Evolutionary conservation across 805 yeast species (phyloP).

Genomic region (Zygoascus ofunaensis): DNA sequence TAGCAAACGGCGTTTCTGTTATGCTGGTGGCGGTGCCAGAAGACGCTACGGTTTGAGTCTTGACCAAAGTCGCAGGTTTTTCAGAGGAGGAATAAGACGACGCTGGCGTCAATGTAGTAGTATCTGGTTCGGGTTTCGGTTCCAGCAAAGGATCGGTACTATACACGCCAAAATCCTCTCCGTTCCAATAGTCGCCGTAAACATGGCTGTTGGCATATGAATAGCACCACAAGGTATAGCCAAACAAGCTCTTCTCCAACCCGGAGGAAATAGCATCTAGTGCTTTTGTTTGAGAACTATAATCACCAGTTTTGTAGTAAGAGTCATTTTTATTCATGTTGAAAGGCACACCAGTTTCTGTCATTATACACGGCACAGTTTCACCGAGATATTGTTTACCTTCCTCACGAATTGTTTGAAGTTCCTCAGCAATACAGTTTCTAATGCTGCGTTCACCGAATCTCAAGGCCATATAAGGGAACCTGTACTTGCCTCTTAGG

Average conservation of each 20-base stretch:
- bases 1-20: neutral
- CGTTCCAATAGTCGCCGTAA: constrained; percentile 90
- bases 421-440: constrained; percentile 59
- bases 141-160: constrained; percentile 32
- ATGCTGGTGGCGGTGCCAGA: constrained; percentile 1
- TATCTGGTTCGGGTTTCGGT: too few species aligned
- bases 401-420: constrained; percentile 58
- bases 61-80: neutral
- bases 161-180: constrained; percentile 88
- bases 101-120: too few species aligned
- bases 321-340: constrained; percentile 83
- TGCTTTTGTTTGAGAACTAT: constrained; percentile 66
- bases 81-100: neutral
- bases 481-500: constrained; percentile 63
- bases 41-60: neutral
- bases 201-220: constrained; percentile 61
- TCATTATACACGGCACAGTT: constrained; percentile 62
- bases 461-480: constrained; percentile 60
- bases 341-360: constrained; percentile 97
- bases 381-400: constrained; percentile 52
- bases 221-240: constrained; percentile 84
- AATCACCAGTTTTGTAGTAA: constrained; percentile 58
- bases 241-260: constrained; percentile 60
- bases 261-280: constrained; percentile 76
- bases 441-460: constrained; percentile 73